Conservation (phyloP, 1,284 basidiomycete species). For the Leccinum olivaceoglutinosum region DNA sequence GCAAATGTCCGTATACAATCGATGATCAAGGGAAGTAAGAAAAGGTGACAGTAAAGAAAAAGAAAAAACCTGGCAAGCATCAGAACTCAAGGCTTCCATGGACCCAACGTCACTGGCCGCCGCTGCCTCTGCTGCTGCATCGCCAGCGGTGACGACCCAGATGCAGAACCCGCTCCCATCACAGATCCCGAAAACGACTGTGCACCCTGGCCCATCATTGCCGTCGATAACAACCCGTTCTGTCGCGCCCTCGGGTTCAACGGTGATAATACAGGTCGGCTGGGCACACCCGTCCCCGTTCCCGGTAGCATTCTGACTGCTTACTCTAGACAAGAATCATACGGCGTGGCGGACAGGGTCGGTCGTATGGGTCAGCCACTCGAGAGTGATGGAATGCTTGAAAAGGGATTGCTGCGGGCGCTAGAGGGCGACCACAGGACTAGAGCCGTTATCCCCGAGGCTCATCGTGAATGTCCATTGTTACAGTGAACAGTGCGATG, state of each 20-base stretch:
- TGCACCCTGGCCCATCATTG: conserved; percentile 20
- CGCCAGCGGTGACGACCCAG: conserved; percentile 26
- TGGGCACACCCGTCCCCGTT: conserved; percentile 9
- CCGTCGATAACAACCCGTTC: conserved; percentile 37
- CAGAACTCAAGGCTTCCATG: conserved; percentile 15
- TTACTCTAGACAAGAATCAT: too few species aligned
- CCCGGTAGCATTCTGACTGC: too few species aligned
- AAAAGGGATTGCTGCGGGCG: too few species aligned
- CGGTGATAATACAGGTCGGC: conserved; percentile 52
- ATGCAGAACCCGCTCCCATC: neutral
- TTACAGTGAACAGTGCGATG: too few species aligned
- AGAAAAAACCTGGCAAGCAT: neutral
- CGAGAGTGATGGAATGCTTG: too few species aligned
- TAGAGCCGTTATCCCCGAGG: too few species aligned
- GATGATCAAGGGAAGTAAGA: neutral
- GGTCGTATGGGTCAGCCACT: too few species aligned
- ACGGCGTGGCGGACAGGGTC: too few species aligned
- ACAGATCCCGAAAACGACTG: conserved; percentile 15
- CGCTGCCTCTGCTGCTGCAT: conserved; percentile 46
- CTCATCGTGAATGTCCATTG: too few species aligned
- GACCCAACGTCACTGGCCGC: conserved; percentile 39
- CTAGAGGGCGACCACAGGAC: too few species aligned
- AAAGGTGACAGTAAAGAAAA: neutral
- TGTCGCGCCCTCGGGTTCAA: conserved; percentile 63
- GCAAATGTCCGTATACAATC: neutral